Evolutionary conservation across 2,329 filamentous ascomycete species (phyloP), one percentile per base, ranked within the genome.

Genomic region (Verticillium longisporum): DNA sequence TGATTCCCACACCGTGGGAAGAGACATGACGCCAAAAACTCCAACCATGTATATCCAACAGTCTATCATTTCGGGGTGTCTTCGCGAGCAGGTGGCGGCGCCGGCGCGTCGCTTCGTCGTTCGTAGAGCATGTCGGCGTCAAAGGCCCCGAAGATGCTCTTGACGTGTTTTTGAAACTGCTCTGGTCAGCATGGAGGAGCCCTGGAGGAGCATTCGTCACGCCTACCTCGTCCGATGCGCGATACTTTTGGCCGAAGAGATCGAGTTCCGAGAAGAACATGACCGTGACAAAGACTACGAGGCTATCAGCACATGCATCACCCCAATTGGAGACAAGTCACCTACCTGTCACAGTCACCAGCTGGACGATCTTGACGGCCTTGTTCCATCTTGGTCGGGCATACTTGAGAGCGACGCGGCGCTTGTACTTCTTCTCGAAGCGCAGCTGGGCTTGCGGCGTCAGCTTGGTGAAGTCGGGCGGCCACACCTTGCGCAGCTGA

Each of bases 371-470:
- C 73, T 85, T 86, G 61, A 88, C 78, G 63, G 76, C 80, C 72
- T 88, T 90, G 53, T 83, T 81, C 86, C 87, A 91, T 56, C 75
- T 73, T 9, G 88, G 88, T 26, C 86, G 77, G 50, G 82, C 80
- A 70, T 82, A 83, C 67, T 85, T 84, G 66, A 90, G 74, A 61
- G 81, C 80, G 32, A 89, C 74, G 60, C 90, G 82, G 59, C 90
- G 82, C 75, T 91, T 89, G 75, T 89, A 93, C 70, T 89, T 88
- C 72, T 89, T 87, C 78, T 94, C 90, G 67, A 92, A 88, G 54
- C 86, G 83, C 71, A 93, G 89, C 74, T 93, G 88, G 70, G 92
- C 86, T 73, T 89, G 89, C 56, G 80, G 77, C 41, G 85, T 85
- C 62, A 94, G 82, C 70, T 85, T 83, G 64, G 80, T 77, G 74